These are phyloP conservation scores for Aspergillus leporis DNA, from an alignment of 495 filamentous ascomycete species.

Conservation along the genomic window DNA sequence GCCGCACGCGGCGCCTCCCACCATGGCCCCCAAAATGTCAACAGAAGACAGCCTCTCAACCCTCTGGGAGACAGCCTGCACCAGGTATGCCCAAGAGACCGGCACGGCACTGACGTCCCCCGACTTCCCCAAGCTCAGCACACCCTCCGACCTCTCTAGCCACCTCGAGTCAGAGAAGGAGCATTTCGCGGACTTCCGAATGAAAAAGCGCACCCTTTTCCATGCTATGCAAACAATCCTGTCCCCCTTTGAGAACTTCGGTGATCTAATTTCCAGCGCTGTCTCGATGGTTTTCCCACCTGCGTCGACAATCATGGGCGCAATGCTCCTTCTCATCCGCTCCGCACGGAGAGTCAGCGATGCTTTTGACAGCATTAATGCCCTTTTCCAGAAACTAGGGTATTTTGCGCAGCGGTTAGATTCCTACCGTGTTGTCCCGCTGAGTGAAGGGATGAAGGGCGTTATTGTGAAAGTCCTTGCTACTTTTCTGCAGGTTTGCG, in stretches of 20 bases:
- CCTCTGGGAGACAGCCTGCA: conserved; percentile 15
- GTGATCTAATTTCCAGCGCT: conserved; percentile 9
- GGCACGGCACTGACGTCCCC: neutral
- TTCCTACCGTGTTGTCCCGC: too few species aligned
- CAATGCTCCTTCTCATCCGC: conserved; percentile 27
- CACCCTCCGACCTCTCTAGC: too few species aligned
- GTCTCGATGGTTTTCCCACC: conserved; percentile 23
- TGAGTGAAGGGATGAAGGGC: too few species aligned
- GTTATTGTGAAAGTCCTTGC: too few species aligned
- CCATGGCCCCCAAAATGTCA: too few species aligned
- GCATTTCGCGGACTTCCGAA: too few species aligned
- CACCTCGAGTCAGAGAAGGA: too few species aligned
- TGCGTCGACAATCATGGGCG: conserved; percentile 27
- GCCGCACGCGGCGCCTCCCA: too few species aligned
- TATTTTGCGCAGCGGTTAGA: conserved; percentile 21
- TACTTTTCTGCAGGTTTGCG: conserved; percentile 12
- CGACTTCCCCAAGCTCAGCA: too few species aligned
- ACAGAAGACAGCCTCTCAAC: conserved; percentile 7
- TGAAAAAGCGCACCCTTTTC: too few species aligned
- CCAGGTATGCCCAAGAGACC: conserved; percentile 13
- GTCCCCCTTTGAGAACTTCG: conserved; percentile 3
- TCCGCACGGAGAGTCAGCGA: conserved; percentile 27
- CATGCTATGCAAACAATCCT: too few species aligned
- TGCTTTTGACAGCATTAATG: conserved; percentile 24
- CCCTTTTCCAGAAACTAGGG: conserved; percentile 23